These are phyloP conservation scores for Leccinum olivaceopallidum DNA, from an alignment of 768 basidiomycete species.

Conservation along the genomic window DNA sequence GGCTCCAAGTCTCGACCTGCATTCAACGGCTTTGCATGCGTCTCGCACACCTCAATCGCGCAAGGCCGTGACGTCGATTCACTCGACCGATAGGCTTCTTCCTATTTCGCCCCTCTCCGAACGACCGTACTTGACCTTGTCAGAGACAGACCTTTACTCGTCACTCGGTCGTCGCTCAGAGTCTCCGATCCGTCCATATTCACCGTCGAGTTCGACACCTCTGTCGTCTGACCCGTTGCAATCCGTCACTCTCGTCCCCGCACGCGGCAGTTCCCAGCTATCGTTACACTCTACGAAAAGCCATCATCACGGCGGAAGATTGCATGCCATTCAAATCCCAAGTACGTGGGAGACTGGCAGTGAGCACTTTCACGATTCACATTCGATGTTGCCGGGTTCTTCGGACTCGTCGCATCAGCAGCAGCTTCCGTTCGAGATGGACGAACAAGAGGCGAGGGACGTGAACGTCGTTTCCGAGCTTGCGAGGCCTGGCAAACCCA, in stretches of 20 bases:
- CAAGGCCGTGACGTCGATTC: slow-evolving; percentile 8
- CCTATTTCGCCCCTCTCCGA: slow-evolving; percentile 24
- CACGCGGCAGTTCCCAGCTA: background rate
- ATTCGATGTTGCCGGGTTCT: background rate
- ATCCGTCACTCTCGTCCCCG: slow-evolving; percentile 8
- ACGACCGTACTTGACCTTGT: slow-evolving; percentile 1
- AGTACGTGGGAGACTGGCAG: background rate
- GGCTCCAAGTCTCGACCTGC: background rate
- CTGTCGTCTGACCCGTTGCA: slow-evolving; percentile 2
- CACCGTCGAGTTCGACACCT: background rate
- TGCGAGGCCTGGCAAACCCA: slow-evolving; percentile 66
- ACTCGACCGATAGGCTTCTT: slow-evolving; percentile 24
- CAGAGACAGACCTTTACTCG: slow-evolving; percentile 10
- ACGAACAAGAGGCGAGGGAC: slow-evolving; percentile 58
- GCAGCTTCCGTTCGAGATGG: slow-evolving; percentile 44
- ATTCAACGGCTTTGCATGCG: background rate
- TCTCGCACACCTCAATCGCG: slow-evolving; percentile 2
- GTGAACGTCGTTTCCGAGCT: slow-evolving; percentile 60
- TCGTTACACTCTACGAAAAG: background rate
- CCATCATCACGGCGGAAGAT: slow-evolving; percentile 10
- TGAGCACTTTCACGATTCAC: background rate
- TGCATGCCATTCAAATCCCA: background rate
- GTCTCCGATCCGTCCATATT: slow-evolving; percentile 3
- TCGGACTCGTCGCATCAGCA: background rate
- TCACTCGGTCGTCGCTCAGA: slow-evolving; percentile 13